Base-by-base conservation (phyloP, 768 basidiomycete species). In the Inosperma sp. region DNA sequence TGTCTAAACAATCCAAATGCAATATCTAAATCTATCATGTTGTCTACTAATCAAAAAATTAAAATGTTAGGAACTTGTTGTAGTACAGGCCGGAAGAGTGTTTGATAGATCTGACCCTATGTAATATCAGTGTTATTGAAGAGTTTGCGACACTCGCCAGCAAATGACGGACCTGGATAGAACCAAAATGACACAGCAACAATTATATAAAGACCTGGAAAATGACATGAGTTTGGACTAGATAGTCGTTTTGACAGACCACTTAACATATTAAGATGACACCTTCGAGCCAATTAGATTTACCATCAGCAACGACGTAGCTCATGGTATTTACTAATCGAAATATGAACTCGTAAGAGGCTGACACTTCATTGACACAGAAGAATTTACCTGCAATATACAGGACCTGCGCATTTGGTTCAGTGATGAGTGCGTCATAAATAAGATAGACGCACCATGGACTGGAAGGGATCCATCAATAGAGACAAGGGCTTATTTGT, bases 201-300 rank as follows among this genome's bases (percentile, higher is more conserved):
- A 43, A 90, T 84, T 25, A 81, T 59, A 57, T 89, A 88, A 14
- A 88, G 71, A 49, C 80, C 83, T 83, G 59, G 2, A 49, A 16
- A 37, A 33, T 22, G 12, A 46, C 7, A 6, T 27, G 23, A 48
- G 16, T 7, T 52, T n/a, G 17, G 16, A 19, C 33, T 4, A 17
- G 27, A 31, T 7, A n/a, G 22, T 31, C 13, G 2, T 13, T 29
- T n/a, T n/a, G 16, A 14, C 14, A 13, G n/a, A 6, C 16, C 47
- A 21, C 73, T 76, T 51, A 66, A 65, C 84, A 81, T 50, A 90
- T 79, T n/a, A 91, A 74, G 49, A 90, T 82, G 58, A 83, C 67
- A 19, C 90, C 91, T 66, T 95, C 93, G n/a, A 96, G 74, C 74
- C 93, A 96, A 65, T 94, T 95, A 23, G 85, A 88, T 62, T 82